Conservation (phyloP, 1,284 basidiomycete species). For the Lignosus rhinocerotis region DNA sequence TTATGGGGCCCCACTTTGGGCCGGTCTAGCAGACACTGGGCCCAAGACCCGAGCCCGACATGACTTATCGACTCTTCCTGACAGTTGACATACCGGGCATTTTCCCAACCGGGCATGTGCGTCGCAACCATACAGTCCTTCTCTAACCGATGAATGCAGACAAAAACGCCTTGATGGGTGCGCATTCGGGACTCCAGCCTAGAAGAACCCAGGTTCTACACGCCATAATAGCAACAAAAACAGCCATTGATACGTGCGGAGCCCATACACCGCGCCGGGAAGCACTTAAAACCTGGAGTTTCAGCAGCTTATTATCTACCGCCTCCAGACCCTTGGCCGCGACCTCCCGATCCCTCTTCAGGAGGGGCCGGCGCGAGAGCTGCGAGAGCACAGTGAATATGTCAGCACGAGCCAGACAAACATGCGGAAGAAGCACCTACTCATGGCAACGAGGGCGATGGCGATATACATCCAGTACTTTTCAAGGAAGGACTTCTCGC, state of each 20-base stretch:
- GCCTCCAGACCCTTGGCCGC: conserved; percentile 16
- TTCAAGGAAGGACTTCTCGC: conserved; percentile 76
- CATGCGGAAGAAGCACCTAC: conserved; percentile 42
- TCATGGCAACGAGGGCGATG: conserved; percentile 54
- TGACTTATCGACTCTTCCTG: not conserved
- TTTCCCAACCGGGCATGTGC: not conserved
- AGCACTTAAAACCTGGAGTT: not conserved
- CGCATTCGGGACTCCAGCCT: conserved; percentile 7
- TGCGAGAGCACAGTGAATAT: not conserved
- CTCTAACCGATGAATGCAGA: not conserved
- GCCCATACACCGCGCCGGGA: not conserved
- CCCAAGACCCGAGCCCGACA: not conserved
- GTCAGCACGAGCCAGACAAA: conserved; percentile 5
- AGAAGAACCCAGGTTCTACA: conserved; percentile 11
- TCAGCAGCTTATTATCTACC: conserved; percentile 11
- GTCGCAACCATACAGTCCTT: not conserved
- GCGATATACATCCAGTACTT: conserved; percentile 89
- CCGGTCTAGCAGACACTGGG: conserved; percentile 9
- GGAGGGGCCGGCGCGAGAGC: conserved; percentile 19
- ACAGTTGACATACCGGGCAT: not conserved
- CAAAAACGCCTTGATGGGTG: not conserved
- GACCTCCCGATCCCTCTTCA: conserved; percentile 19
- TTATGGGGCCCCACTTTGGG: conserved; percentile 3
- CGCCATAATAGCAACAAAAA: not conserved
- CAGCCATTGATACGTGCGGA: not conserved